phyloP scores from a whole-genome alignment of 495 filamentous ascomycete species.

The Copromyces sp. region DNA sequence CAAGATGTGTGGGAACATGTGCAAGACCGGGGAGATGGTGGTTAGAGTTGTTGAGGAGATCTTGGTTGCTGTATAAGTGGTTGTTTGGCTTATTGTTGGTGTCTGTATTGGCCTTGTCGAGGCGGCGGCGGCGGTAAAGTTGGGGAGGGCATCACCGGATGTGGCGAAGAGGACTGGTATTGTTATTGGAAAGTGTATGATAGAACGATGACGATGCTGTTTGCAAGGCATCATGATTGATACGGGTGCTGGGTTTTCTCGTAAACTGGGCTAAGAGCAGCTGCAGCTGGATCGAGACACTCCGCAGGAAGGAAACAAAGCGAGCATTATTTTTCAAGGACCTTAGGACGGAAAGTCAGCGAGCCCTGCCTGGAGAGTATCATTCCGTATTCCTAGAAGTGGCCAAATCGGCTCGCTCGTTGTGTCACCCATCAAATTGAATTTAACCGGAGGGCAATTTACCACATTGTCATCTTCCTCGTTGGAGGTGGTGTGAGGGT shows the following conservation, averaged over 20 bases:
- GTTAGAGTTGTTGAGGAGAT: neutral
- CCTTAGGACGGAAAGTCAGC: neutral
- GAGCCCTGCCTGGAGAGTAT: neutral
- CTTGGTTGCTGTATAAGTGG: neutral
- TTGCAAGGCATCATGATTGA: neutral
- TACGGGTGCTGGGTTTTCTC: neutral
- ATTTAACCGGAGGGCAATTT: neutral
- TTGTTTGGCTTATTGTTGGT: no score
- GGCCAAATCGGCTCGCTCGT: neutral
- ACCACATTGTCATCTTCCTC: neutral
- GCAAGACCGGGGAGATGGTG: neutral
- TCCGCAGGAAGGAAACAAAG: neutral
- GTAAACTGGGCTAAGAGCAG: no score
- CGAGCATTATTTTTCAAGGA: neutral
- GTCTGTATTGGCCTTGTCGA: no score
- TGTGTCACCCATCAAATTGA: neutral
- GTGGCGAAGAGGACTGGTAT: neutral
- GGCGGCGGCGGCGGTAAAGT: neutral
- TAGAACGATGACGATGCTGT: neutral
- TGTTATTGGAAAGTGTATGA: neutral
- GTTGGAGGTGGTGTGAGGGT: neutral
- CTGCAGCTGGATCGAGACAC: no score
- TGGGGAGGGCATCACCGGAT: neutral
- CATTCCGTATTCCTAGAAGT: neutral
- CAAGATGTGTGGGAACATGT: neutral